Percentiles rank a stretch among this genome's conserved stretches.
Evolutionary conservation across 2,329 filamentous ascomycete genomes (phyloP).

Genomic region (Ilyonectria destructans): DNA sequence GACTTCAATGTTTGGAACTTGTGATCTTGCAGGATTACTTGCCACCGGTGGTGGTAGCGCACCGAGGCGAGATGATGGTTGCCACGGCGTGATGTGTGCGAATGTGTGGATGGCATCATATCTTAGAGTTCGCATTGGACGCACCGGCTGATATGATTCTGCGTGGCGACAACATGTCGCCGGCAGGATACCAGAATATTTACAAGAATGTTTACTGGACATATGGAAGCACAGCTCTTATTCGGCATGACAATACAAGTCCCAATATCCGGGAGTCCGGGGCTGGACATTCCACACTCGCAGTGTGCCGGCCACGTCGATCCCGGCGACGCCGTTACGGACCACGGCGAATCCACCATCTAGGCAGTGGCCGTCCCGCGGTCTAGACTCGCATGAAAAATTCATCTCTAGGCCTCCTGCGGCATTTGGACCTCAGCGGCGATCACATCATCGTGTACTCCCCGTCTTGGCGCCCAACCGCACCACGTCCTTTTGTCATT

Average conservation of each 20-base stretch:
- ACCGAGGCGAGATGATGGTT: constrained; percentile 2
- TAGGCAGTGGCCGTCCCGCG: not conserved
- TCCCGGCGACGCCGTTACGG: constrained; percentile 5
- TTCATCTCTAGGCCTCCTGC: not conserved
- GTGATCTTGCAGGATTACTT: not conserved
- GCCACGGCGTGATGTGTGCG: constrained; percentile 2
- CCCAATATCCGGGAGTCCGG: not conserved
- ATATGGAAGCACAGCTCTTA: not conserved
- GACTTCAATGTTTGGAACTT: constrained; percentile 26
- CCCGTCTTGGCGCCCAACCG: not conserved
- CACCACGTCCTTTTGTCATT: not conserved
- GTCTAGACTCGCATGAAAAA: not conserved
- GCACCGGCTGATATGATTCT: constrained; percentile 10
- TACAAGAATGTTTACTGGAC: not conserved
- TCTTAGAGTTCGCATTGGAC: not conserved
- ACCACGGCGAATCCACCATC: not conserved
- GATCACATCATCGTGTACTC: constrained; percentile 1
- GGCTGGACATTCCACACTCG: not conserved
- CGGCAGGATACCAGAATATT: not conserved
- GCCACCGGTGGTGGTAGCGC: not conserved
- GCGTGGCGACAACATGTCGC: not conserved
- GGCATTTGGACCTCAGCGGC: not conserved
- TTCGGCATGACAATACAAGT: too few species aligned
- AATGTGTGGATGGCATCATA: constrained; percentile 6
- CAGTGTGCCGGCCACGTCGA: not conserved